Evolutionary conservation across 2,329 filamentous ascomycete species (phyloP).

Genomic region (Pseudohalonectria lignicola): DNA sequence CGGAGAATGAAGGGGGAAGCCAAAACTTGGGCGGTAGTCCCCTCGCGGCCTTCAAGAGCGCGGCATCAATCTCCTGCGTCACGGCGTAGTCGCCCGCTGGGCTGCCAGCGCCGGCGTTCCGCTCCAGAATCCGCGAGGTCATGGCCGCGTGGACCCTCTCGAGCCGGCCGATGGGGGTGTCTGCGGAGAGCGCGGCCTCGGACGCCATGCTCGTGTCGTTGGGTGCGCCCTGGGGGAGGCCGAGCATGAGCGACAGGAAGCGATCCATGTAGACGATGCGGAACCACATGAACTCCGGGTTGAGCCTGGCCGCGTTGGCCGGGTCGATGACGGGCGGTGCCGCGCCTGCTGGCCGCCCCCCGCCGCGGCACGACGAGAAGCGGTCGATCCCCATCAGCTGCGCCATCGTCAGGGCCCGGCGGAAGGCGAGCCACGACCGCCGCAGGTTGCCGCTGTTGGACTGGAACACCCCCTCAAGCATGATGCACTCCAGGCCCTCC

Average conservation of each 20-base stretch:
- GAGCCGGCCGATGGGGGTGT: conserved; percentile 19
- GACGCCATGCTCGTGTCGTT: conserved; percentile 15
- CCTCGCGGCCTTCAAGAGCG: conserved; percentile 22
- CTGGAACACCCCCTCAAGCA: conserved; percentile 33
- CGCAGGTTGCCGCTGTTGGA: conserved; percentile 34
- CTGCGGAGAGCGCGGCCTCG: conserved; percentile 14
- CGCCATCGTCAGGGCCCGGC: conserved; percentile 26
- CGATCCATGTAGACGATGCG: conserved; percentile 32
- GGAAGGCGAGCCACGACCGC: conserved; percentile 30
- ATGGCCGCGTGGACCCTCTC: conserved; percentile 23
- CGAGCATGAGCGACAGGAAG: conserved; percentile 34
- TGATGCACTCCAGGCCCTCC: conserved; percentile 38
- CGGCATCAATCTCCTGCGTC: conserved; percentile 22
- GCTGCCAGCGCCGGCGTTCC: conserved; percentile 18
- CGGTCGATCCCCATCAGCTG: conserved; percentile 9
- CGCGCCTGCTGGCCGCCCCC: conserved; percentile 15
- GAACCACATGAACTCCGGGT: conserved; percentile 30
- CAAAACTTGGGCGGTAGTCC: conserved; percentile 31
- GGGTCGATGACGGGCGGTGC: too few relatives aligned
- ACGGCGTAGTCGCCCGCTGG: too few relatives aligned
- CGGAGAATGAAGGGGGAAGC: conserved; percentile 20
- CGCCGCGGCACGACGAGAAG: conserved; percentile 7
- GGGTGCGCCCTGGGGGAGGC: conserved; percentile 29
- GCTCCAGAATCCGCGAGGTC: conserved; percentile 24
- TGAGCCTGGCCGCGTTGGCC: too few relatives aligned